phyloP scores from a whole-genome alignment of 305 asterid genomes.

The Fraxinus albicans region DNA sequence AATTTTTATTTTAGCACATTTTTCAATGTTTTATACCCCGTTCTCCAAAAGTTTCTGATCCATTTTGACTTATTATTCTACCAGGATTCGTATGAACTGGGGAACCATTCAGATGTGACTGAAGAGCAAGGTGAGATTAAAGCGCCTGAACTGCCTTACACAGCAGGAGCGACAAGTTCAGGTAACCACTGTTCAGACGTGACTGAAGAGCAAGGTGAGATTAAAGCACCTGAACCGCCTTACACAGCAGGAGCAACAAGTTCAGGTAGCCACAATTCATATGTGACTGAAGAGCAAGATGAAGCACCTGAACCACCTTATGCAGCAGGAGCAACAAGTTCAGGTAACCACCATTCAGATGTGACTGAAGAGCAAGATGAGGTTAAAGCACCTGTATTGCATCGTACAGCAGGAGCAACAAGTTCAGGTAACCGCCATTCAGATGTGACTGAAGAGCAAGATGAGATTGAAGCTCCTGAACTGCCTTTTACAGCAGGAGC shows the following conservation, averaged over 20 bases:
- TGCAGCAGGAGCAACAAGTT: conserved; percentile 21
- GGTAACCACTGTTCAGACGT: neutral
- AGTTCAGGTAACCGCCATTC: conserved; percentile 40
- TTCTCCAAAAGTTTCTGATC: neutral
- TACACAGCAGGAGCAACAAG: conserved; percentile 20
- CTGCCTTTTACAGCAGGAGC: conserved; percentile 26
- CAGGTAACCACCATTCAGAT: conserved; percentile 49
- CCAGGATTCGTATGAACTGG: conserved; percentile 83
- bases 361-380: neutral
- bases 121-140: neutral
- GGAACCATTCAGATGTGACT: conserved; percentile 56
- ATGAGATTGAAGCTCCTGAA: conserved; percentile 39
- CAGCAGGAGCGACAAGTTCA: conserved; percentile 18
- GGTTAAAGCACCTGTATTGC: conserved; percentile 2
- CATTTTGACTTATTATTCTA: conserved; percentile 1
- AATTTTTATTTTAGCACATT: neutral
- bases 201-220: neutral
- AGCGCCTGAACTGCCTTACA: conserved; percentile 18
- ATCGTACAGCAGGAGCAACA: conserved; percentile 23
- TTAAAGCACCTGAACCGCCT: conserved; percentile 16
- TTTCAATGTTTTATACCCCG: neutral
- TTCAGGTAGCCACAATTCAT: neutral
- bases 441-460: conserved; percentile 74
- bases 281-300: neutral
- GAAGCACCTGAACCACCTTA: conserved; percentile 17